Evolutionary conservation across 768 basidiomycete genomes (phyloP).

Genomic region (Phlebiopsis flavidoalba): DNA sequence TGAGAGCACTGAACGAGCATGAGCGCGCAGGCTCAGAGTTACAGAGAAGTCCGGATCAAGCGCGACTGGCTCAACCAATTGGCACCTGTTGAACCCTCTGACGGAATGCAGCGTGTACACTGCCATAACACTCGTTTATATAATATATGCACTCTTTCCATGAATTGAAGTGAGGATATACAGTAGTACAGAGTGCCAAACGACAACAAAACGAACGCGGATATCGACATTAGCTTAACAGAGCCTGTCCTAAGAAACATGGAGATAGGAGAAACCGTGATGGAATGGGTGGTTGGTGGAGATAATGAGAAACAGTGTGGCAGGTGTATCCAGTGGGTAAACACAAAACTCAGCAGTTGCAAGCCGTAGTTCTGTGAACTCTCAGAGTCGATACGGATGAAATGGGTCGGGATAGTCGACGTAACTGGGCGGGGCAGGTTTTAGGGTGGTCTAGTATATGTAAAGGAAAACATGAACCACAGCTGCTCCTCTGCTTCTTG

Average conservation of each 20-base stretch:
- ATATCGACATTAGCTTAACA: slow-evolving; percentile 9
- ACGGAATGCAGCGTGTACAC: neutral
- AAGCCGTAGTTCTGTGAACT: slow-evolving; percentile 86
- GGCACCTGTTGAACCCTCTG: neutral
- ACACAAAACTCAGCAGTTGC: slow-evolving; percentile 65
- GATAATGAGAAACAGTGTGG: slow-evolving; percentile 8
- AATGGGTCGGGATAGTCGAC: slow-evolving; percentile 99
- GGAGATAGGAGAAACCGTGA: neutral
- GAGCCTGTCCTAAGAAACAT: neutral
- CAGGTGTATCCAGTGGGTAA: slow-evolving; percentile 6
- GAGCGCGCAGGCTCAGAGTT: neutral
- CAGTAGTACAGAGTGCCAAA: slow-evolving; percentile 11
- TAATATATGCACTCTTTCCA: slow-evolving; percentile 1
- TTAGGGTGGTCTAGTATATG: neutral
- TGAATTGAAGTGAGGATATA: neutral
- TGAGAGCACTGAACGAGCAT: neutral
- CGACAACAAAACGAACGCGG: slow-evolving; percentile 7
- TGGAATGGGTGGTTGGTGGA: slow-evolving; percentile 13
- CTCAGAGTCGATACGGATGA: slow-evolving; percentile 93
- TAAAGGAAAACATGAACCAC: slow-evolving; percentile 43
- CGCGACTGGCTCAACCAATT: neutral
- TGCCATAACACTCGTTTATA: neutral
- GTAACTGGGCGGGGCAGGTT: slow-evolving; percentile 54
- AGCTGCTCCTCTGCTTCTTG: slow-evolving; percentile 96
- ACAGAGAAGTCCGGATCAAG: slow-evolving; percentile 5